A percentile compares a stretch with the other conserved stretches of the same genome.
Conservation (phyloP, 1,139 yeast species). For the Saccharomyces pastorianus region DNA sequence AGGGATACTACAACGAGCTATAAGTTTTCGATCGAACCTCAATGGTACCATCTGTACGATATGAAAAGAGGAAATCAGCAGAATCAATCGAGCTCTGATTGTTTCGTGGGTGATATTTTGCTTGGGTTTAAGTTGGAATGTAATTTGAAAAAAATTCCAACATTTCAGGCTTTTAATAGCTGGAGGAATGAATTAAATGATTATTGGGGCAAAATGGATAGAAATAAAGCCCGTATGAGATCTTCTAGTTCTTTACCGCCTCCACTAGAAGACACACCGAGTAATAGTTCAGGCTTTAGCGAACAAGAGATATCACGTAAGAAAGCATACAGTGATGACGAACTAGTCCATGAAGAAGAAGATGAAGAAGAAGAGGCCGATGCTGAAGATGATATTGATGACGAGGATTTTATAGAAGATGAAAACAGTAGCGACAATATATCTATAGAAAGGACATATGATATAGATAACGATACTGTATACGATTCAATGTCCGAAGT, state of each 20-base stretch:
- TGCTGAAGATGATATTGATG: conserved; percentile 5
- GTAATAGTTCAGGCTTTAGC: neutral
- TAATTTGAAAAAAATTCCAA: conserved; percentile 11
- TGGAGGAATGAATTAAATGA: conserved; percentile 15
- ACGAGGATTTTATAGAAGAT: conserved; percentile 3
- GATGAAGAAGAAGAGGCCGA: conserved; percentile 3
- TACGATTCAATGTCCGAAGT: conserved; percentile 4
- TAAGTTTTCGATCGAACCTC: conserved; percentile 13
- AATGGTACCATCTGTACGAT: conserved; percentile 26
- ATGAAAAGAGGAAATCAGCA: conserved; percentile 16
- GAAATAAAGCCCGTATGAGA: neutral
- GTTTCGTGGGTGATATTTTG: conserved; percentile 23
- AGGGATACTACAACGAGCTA: conserved; percentile 15
- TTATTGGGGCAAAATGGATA: neutral
- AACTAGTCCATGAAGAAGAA: neutral
- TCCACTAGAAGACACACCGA: neutral
- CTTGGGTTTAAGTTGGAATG: conserved; percentile 19
- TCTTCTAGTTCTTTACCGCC: neutral
- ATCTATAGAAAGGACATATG: conserved; percentile 1
- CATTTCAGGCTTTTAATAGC: conserved; percentile 17
- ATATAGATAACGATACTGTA: conserved; percentile 2
- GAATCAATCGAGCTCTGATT: conserved; percentile 1
- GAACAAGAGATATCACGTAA: neutral
- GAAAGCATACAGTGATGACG: neutral
- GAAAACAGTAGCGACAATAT: conserved; percentile 2